Base-by-base conservation (phyloP, 495 filamentous ascomycete genomes). In the Cercophora sp. region DNA sequence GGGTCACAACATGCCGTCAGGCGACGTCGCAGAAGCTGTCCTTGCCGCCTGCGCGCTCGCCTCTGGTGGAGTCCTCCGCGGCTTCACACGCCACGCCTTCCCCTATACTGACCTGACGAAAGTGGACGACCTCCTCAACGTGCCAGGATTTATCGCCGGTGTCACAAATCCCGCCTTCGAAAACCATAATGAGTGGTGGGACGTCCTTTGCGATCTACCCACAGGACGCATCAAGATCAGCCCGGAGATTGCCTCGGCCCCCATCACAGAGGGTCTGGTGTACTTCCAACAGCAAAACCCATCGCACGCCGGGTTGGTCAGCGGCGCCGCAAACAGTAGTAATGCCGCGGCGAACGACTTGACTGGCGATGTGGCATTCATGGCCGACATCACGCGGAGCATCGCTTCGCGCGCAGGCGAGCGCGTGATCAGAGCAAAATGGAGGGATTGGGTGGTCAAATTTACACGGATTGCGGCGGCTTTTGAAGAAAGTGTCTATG, bases 91-190 rank as follows among this genome's bases (percentile, higher is more conserved):
- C n/a, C 88, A 96, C 72, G 94, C 94, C 11, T 99, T 99, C 64
- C 93, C 93, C 5, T 99, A 99, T 65, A 99, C 93, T 5, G 93
- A 99, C 68, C 78, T 99, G 18, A 95, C 89, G 36, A 99, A 99
- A 68, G 89, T 99, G 42, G 93, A 99, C 58, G 93, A 97, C 64
- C 80, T 99, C 5, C 77, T 97, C 25, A 88, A 89, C 55, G 94
- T 99, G 1, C 91, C 94, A 16, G 93, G 93, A 6, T 99, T 99
- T 65, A 94, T 99, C 61, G 93, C 93, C 16, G 93, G 93, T 52
- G 93, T 99, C 15, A 99, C 93, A 2, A 99, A 99, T 68, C 93
- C 91, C 8, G 89, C 87, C 0, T 97, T 99, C 67, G 89, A 91
- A 54, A 83, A 91, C 59, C 92, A 96, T 60, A 87, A 86, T 0